Evolutionary conservation across 331 rosid genomes (phyloP), one percentile per base, ranked within the genome.

Genomic region (Phaseolus coccineus): DNA sequence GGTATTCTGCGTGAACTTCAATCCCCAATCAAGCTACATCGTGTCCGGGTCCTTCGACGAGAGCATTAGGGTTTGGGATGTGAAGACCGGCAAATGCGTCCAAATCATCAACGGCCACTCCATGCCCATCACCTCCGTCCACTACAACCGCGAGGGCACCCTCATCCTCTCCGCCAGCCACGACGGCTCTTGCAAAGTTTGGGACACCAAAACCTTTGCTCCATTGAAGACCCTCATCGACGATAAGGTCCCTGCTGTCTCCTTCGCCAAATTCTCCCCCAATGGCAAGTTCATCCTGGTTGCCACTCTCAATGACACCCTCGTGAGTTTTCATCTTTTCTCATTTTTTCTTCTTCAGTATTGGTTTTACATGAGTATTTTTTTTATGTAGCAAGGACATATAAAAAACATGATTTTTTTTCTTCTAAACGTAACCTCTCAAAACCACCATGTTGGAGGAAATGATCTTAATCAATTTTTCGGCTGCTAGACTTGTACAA

Each of bases 41-140:
- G 99, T 95, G 30, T 95, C 98, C 9, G 98, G 97, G 2, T 91
- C 97, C 4, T 95, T 93, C 40, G 99, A 95, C 59, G 98, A 93
- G 27, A 88, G 88, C 10, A 40, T 95, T 59, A 89, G 97, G 39
- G 82, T 95, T 62, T 95, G 99, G 99, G 99, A 95, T 86, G 99
- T 87, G 22, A 95, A 91, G 91, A 93, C 99, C 0, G 97, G 99
- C 0, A 90, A 44, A 81, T 91, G 96, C 83, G 75, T 89, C 39
- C 96, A 87, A 53, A 58, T 63, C 16, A 88, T 93, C 31, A 58
- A 19, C 62, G 99, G 86, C n/a, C 99, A 93, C 79, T 14, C 91
- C 25, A 85, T 90, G 87, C 99, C 99, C 1, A 89, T 93, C 1
- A 93, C 99, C 22, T 95, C 98, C 39, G 98, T 90, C 6, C 85